Percentiles rank a stretch among this genome's conserved stretches.
Conservation (phyloP, 2,329 filamentous ascomycete species). For the Xylaria sp. region DNA sequence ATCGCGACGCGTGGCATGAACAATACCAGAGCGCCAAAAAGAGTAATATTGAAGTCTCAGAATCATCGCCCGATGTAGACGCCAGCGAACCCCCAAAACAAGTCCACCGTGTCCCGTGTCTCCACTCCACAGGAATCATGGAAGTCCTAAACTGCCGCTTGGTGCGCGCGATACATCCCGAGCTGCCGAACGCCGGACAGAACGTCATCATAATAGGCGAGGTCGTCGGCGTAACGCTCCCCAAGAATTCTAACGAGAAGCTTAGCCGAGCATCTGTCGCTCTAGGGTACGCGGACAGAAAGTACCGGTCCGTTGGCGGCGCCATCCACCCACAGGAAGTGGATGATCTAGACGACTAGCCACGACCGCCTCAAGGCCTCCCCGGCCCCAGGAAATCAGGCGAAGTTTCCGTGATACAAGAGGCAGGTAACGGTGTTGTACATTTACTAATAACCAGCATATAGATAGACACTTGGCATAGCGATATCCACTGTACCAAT, state of each 20-base stretch:
- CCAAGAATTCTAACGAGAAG: slow-evolving; percentile 1
- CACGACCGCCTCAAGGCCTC: neutral
- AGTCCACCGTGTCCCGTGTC: slow-evolving; percentile 29
- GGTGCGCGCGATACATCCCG: slow-evolving; percentile 29
- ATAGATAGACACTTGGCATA: slow-evolving; percentile 29
- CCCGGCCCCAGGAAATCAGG: no score
- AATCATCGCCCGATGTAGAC: neutral
- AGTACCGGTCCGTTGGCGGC: slow-evolving; percentile 24
- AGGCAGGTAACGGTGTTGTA: neutral
- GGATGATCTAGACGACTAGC: neutral
- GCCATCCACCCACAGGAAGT: slow-evolving; percentile 21
- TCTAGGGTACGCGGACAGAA: slow-evolving; percentile 35
- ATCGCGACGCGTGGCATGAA: slow-evolving; percentile 33
- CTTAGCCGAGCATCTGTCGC: slow-evolving; percentile 11
- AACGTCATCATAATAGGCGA: slow-evolving; percentile 38
- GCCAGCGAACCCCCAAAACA: slow-evolving; percentile 6
- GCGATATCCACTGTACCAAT: slow-evolving; percentile 23
- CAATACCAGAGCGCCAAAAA: slow-evolving; percentile 33
- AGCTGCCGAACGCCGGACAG: slow-evolving; percentile 28
- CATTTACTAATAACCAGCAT: neutral
- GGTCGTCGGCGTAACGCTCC: slow-evolving; percentile 22
- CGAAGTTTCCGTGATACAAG: neutral
- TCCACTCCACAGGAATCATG: slow-evolving; percentile 22
- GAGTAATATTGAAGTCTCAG: neutral
- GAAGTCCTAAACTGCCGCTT: slow-evolving; percentile 35